Base-by-base conservation (phyloP, 805 yeast genomes). In the Myxozyma neglecta region DNA sequence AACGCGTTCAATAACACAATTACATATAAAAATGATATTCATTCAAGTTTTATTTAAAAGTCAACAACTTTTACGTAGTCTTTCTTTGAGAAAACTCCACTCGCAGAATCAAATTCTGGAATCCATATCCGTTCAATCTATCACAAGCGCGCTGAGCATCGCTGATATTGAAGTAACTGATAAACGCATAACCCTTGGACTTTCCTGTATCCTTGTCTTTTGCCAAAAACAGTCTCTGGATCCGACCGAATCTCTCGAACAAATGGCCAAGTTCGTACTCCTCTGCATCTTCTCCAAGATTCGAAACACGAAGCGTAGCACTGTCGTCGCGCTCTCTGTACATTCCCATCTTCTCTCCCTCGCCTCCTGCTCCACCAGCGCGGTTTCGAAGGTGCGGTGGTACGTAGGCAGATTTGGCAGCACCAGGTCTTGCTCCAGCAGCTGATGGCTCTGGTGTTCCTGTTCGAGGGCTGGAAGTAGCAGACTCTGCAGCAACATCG, bases 161-260 rank as follows among this genome's bases (percentile, higher is more conserved):
- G 60, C 76, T 75, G 72, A 85, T 85, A 59, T 85, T 81, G 62
- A 81, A 83, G 75, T 89, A 89, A 63, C 93, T 87, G 68, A 92
- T 96, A 76, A 90, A 94, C 6, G 98, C 98, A 76, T 93, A 85
- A 73, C 99, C 99, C 79, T 90, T 88, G 49, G 97, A 89, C 76
- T 87, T 87, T 68, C 96, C 94, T 34, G 98, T 94, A 71, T 89
- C 96, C 79, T 90, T 88, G 79, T 91, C 89, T 80, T 89, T 88
- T 63, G 91, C 91, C 61, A 94, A 81, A 66, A 88, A 87, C 68
- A 88, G 89, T 78, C 97, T 88, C 71, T 83, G 84, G 61, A 83
- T 79, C 79, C 84, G 70, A 85, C 96, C 80, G 80, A 87, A 74
- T 79, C 83, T 66, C 80, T 83, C 71, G 87, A 94, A 83, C 73